Percentiles rank a stretch among this genome's conserved stretches.
phyloP scores from a whole-genome alignment of 2,329 filamentous ascomycete species.

The Rhexocercosporidium sp. region DNA sequence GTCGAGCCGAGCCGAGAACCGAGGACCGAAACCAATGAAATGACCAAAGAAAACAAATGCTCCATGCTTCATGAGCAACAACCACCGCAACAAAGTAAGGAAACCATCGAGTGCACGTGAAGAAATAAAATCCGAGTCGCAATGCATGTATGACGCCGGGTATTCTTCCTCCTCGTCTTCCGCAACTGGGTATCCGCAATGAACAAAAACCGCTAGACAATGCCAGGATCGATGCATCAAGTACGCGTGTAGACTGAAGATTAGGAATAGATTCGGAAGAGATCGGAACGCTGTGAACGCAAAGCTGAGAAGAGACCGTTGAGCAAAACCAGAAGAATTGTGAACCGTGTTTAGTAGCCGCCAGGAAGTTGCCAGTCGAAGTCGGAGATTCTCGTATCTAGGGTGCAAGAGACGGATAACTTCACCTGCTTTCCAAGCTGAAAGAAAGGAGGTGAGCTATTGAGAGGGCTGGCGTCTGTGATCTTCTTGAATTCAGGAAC shows the following conservation, averaged over 20 bases:
- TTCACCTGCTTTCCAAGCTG: not conserved
- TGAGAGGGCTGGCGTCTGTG: not conserved
- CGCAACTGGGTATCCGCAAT: conserved; percentile 10
- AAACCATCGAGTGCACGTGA: not conserved
- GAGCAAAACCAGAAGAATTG: conserved; percentile 3
- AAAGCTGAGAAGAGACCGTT: conserved; percentile 9
- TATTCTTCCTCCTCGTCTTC: not conserved
- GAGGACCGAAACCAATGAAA: conserved; percentile 1
- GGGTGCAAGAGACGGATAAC: not conserved
- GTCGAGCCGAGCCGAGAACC: not conserved
- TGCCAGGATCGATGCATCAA: conserved; percentile 10
- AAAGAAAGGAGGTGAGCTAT: not conserved
- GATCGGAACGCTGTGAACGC: not conserved
- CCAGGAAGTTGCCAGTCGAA: conserved; percentile 16
- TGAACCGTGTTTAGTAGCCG: not conserved
- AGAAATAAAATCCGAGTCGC: conserved; percentile 4
- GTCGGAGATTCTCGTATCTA: not conserved
- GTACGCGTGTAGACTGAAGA: not conserved
- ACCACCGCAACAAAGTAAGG: not conserved
- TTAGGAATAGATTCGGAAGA: not conserved
- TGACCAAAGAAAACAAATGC: conserved; percentile 1
- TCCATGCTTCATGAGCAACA: not conserved
- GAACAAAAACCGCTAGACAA: conserved; percentile 12
- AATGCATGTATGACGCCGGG: conserved; percentile 1
- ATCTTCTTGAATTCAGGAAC: not conserved